Conservation (phyloP, 768 basidiomycete species). For the Russula sp. region DNA sequence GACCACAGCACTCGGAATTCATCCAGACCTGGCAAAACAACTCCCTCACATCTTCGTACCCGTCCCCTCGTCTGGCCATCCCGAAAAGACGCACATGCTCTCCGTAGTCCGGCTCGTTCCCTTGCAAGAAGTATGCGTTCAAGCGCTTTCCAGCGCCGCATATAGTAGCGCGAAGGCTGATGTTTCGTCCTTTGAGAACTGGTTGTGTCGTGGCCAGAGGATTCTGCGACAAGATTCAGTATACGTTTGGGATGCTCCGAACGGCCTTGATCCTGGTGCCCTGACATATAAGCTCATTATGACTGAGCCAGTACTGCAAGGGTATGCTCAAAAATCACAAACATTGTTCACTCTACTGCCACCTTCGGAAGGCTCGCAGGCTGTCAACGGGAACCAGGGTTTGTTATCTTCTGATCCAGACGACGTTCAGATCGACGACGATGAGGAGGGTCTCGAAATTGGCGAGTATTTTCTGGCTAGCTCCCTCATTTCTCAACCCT, state of each 20-base stretch:
- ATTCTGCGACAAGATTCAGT: constrained; percentile 55
- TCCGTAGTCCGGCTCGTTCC: constrained; percentile 26
- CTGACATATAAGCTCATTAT: constrained; percentile 26
- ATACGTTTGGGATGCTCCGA: constrained; percentile 35
- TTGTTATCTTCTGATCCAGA: not conserved
- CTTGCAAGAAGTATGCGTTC: constrained; percentile 33
- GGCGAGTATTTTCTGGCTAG: constrained; percentile 58
- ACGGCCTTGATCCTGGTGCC: not conserved
- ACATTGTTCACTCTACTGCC: constrained; percentile 28
- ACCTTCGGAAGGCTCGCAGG: constrained; percentile 4
- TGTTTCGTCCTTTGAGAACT: constrained; percentile 30
- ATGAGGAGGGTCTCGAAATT: constrained; percentile 53
- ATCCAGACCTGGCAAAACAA: constrained; percentile 14
- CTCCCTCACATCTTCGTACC: constrained; percentile 11
- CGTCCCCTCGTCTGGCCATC: not conserved
- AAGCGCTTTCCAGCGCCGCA: constrained; percentile 32
- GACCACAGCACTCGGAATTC: constrained; percentile 20
- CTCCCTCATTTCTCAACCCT: constrained; percentile 31
- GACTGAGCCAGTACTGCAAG: constrained; percentile 28
- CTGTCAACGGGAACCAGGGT: constrained; percentile 28
- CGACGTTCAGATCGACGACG: constrained; percentile 23
- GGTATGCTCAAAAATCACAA: constrained; percentile 25
- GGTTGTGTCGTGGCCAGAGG: constrained; percentile 29
- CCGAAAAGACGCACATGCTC: constrained; percentile 23
- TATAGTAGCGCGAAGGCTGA: constrained; percentile 31